Percentiles rank a stretch among this genome's conserved stretches.
phyloP scores from a whole-genome alignment of 2,329 filamentous ascomycete species.

The Botrytis aclada region DNA sequence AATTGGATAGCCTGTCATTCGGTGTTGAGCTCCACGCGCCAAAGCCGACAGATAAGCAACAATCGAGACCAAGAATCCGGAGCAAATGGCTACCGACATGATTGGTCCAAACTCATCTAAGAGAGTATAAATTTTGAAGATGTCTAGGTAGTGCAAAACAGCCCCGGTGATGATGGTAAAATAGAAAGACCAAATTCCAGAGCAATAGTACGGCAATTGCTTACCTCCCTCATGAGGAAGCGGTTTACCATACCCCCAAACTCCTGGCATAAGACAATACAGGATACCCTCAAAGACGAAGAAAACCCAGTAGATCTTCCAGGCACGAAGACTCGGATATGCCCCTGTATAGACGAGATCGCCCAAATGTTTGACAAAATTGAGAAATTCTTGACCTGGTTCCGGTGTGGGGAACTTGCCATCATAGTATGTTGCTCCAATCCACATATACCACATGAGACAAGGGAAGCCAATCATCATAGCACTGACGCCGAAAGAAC shows the following conservation, averaged over 20 bases:
- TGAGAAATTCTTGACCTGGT: slow-evolving; percentile 61
- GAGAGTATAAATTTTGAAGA: slow-evolving; percentile 87
- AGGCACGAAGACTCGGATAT: slow-evolving; percentile 78
- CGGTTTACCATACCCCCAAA: slow-evolving; percentile 85
- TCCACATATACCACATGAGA: slow-evolving; percentile 99
- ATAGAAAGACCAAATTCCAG: slow-evolving; percentile 83
- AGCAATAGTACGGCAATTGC: slow-evolving; percentile 93
- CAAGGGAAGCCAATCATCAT: slow-evolving; percentile 94
- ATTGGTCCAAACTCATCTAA: slow-evolving; percentile 94
- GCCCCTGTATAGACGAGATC: slow-evolving; percentile 77
- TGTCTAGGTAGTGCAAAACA: slow-evolving; percentile 73
- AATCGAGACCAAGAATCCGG: slow-evolving; percentile 79
- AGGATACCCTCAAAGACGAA: slow-evolving; percentile 78
- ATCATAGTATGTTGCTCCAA: slow-evolving; percentile 88
- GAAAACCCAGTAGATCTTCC: slow-evolving; percentile 93
- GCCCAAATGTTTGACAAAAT: slow-evolving; percentile 71
- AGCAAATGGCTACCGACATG: slow-evolving; percentile 88
- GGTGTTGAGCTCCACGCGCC: slow-evolving; percentile 76
- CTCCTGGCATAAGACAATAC: slow-evolving; percentile 83
- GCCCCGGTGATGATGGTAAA: slow-evolving; percentile 70
- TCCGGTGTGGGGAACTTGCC: slow-evolving; percentile 71
- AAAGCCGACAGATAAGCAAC: slow-evolving; percentile 85
- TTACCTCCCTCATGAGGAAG: slow-evolving; percentile 77
- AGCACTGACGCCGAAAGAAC: slow-evolving; percentile 69
- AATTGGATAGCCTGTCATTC: slow-evolving; percentile 80